Base-by-base conservation (phyloP, 1,284 basidiomycete species). In the Melampsora larici-populina region DNA sequence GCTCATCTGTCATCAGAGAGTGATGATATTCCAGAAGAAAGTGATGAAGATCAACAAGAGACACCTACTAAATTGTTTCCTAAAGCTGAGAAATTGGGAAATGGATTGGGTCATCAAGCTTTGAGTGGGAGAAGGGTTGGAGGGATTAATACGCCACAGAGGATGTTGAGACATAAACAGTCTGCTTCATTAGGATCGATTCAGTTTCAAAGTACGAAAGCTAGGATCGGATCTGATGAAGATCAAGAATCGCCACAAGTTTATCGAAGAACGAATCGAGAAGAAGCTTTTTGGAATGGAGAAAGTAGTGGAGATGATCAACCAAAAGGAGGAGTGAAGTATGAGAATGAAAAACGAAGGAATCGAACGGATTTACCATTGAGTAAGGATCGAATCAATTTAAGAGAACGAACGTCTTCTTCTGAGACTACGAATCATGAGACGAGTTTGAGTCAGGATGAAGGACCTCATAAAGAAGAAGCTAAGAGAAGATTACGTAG, bases 151-250 rank as follows among this genome's bases (percentile, higher is more conserved):
- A 76, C 74, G 1, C 74, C 74, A 17, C 74, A 76, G 33, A 48
- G 74, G 2, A 9, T 76, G 24, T 68, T 76, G 31, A 65, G 74
- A 29, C 74, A 76, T 43, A 76, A 69, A 48, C 74, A 76, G 24
- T 76, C 74, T 1, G 74, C 74, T 18, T 76, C 74, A 18, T 33
- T 76, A 21, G 74, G 74, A 33, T 76, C 74, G 0, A 69, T 76
- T 62, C 73, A 67, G 21, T 26, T 43, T 55, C 72, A 58, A 29
- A 51, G 17, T 17, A 33, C 68, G 29, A 4, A 33, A 26, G n/a
- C 49, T 29, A 13, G 33, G 26, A 4, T 36, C 17, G 55, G 29
- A 13, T 36, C 55, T 62, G 21, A 62, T n/a, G 24, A 58, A 55
- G 29, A 55, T 26, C 48, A 58, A 1, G 7, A 24, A 55, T 9